Evolutionary conservation across 495 filamentous ascomycete genomes (phyloP).

Genomic region (Podospora bellae-mahoneyi): DNA sequence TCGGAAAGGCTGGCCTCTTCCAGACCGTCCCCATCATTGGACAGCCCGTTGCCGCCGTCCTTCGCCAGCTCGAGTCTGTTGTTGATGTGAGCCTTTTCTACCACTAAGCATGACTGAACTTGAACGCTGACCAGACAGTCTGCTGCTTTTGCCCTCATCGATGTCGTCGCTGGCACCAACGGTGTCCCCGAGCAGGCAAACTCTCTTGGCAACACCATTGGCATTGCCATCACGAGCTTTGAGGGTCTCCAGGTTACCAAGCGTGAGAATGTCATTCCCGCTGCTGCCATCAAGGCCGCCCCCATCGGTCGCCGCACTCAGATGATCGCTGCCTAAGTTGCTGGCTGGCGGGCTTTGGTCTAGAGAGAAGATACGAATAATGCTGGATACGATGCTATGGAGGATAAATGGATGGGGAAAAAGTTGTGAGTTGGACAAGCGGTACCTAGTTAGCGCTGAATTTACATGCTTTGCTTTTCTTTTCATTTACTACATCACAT

Average conservation of each 20-base stretch:
- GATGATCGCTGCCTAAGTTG: neutral
- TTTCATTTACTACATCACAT: too few relatives aligned
- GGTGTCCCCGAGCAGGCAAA: neutral
- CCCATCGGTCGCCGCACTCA: neutral
- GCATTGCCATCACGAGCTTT: neutral
- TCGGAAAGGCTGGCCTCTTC: slow-evolving; percentile 31
- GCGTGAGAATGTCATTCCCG: neutral
- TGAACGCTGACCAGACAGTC: neutral
- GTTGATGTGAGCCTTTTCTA: slow-evolving; percentile 14
- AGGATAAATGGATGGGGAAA: too few relatives aligned
- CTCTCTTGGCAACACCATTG: neutral
- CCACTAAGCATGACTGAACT: neutral
- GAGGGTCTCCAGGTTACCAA: neutral
- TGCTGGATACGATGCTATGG: too few relatives aligned
- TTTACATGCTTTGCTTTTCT: too few relatives aligned
- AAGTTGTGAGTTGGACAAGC: too few relatives aligned
- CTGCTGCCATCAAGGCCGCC: neutral
- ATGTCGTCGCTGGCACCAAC: neutral
- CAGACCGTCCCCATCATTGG: slow-evolving; percentile 4
- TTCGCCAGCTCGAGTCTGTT: slow-evolving; percentile 22
- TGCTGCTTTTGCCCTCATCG: neutral
- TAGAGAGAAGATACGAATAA: too few relatives aligned
- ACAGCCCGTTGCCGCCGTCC: slow-evolving; percentile 11
- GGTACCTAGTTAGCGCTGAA: too few relatives aligned
- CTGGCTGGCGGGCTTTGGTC: too few relatives aligned